phyloP scores from a whole-genome alignment of 2,329 filamentous ascomycete genomes.

The Mycogone perniciosa region DNA sequence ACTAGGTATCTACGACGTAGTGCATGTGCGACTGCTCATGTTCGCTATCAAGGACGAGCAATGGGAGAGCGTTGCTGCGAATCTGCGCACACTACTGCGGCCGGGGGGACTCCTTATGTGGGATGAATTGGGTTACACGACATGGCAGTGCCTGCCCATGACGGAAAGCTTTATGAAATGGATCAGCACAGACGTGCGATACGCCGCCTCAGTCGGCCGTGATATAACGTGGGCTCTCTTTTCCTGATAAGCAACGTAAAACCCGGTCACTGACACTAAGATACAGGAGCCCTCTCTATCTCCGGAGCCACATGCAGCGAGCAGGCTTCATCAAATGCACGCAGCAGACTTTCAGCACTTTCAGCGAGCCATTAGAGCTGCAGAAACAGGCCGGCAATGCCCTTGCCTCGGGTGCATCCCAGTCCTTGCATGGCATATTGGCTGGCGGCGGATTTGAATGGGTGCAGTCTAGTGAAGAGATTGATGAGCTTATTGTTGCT shows the following conservation, averaged over 20 bases:
- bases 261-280: not conserved
- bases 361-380: not conserved
- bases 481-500: not conserved
- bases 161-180: not conserved
- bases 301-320: not conserved
- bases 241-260: not conserved
- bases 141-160: not conserved
- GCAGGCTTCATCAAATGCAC: not conserved
- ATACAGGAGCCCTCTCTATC: not conserved
- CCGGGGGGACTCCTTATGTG: constrained; percentile 15
- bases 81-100: constrained; percentile 10
- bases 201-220: not conserved
- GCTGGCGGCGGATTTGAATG: not conserved
- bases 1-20: constrained; percentile 13
- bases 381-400: not conserved
- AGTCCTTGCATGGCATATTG: not conserved
- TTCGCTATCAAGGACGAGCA: constrained; percentile 12
- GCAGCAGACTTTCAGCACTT: not conserved
- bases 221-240: not conserved
- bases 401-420: not conserved
- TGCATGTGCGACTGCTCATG: constrained; percentile 13
- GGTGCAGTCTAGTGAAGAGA: not conserved
- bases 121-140: constrained; percentile 10
- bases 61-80: constrained; percentile 11
- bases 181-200: not conserved